phyloP scores from a whole-genome alignment of 1,284 basidiomycete species.

The Cryptococcus sp. region DNA sequence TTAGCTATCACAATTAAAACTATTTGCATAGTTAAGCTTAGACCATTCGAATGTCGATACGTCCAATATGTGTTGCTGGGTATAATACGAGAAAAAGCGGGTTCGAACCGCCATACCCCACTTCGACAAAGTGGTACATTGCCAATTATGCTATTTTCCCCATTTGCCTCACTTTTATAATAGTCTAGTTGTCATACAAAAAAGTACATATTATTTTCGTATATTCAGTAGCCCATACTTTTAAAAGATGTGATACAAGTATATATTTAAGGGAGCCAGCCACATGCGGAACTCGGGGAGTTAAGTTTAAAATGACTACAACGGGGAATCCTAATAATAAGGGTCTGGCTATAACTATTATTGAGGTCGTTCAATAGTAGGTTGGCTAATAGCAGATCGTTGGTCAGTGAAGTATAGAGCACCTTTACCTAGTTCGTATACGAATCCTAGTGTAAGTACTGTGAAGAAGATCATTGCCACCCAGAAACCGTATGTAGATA shows the following conservation, averaged over 20 bases:
- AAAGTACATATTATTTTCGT: too few species aligned
- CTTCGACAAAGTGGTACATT: constrained; percentile 4
- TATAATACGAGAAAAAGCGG: constrained; percentile 1
- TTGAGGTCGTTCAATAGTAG: constrained; percentile 9
- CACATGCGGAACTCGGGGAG: too few species aligned
- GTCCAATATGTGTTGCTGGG: background rate
- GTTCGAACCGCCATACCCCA: constrained; percentile 2
- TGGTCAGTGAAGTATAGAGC: constrained; percentile 25
- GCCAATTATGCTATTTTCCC: constrained; percentile 5
- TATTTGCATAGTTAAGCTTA: background rate
- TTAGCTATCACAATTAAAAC: background rate
- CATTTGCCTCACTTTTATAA: too few species aligned
- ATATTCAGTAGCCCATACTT: too few species aligned
- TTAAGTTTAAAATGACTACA: too few species aligned
- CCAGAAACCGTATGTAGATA: constrained; percentile 2
- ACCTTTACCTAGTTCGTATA: constrained; percentile 20
- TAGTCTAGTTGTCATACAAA: too few species aligned
- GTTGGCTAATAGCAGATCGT: constrained; percentile 18
- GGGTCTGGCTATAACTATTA: too few species aligned
- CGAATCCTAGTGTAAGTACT: constrained; percentile 22
- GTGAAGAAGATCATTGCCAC: constrained; percentile 15
- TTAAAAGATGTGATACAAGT: too few species aligned
- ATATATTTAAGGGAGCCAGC: too few species aligned
- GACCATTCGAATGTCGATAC: background rate
- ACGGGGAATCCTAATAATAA: too few species aligned